Percentiles rank a stretch among this genome's conserved stretches.
phyloP scores from a whole-genome alignment of 2,329 filamentous ascomycete species.

The Aspergillus intermedius region DNA sequence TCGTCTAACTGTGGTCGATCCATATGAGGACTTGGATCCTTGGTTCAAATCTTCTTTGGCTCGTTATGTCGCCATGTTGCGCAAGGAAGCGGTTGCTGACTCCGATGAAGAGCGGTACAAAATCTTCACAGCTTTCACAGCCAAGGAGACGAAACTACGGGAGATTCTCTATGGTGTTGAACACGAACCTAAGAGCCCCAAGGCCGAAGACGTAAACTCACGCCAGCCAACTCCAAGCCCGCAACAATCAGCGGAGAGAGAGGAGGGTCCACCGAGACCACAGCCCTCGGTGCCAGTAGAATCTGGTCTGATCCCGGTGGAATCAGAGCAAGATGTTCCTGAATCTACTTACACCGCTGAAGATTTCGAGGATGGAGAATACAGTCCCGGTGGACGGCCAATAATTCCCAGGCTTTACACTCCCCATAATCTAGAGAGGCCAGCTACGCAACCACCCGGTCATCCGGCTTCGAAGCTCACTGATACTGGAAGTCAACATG shows the following conservation, averaged over 20 bases:
- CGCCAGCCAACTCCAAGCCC: constrained; percentile 6
- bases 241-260: constrained; percentile 5
- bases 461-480: constrained; percentile 2
- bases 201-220: constrained; percentile 6
- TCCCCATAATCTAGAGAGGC: constrained; percentile 17
- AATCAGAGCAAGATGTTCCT: constrained; percentile 15
- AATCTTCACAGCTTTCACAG: constrained; percentile 46
- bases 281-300: constrained; percentile 14
- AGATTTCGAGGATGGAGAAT: constrained; percentile 31
- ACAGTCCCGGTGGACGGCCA: constrained; percentile 51
- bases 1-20: constrained; percentile 29
- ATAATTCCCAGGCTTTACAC: constrained; percentile 29
- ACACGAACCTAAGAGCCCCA: constrained; percentile 24
- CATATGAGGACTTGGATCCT: constrained; percentile 49
- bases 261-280: constrained; percentile 3
- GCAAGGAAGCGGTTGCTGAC: constrained; percentile 43
- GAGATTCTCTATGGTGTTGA: constrained; percentile 46
- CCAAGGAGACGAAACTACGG: constrained; percentile 42
- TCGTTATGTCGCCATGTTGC: constrained; percentile 50
- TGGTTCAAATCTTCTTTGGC: constrained; percentile 53
- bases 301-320: constrained; percentile 30
- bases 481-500: constrained; percentile 1
- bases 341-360: constrained; percentile 6
- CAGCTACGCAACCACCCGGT: constrained; percentile 20
- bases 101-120: constrained; percentile 48